Conservation (phyloP, 2,329 filamentous ascomycete genomes). For the Chrysoporthe austroafricana region DNA sequence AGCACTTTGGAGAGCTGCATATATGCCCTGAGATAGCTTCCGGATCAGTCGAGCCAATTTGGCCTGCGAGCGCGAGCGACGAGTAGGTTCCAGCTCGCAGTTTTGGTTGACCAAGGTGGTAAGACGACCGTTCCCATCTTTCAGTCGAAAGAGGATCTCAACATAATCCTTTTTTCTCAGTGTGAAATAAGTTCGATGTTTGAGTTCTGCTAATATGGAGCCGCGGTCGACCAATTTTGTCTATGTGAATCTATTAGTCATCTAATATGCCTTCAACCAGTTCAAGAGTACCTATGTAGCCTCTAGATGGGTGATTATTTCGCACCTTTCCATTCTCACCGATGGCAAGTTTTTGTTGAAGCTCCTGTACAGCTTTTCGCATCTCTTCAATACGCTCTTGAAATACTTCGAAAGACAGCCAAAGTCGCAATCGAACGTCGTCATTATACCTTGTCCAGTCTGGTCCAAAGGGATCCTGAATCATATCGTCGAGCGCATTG, state of each 20-base stretch:
- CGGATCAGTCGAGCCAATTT: slow-evolving; percentile 8
- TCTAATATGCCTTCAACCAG: neutral
- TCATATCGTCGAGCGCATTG: slow-evolving; percentile 18
- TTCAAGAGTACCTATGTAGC: neutral
- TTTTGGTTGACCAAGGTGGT: slow-evolving; percentile 18
- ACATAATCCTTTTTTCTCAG: slow-evolving; percentile 28
- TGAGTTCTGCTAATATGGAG: slow-evolving; percentile 20
- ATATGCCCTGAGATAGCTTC: slow-evolving; percentile 11
- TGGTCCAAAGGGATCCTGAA: slow-evolving; percentile 19
- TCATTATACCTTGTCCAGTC: slow-evolving; percentile 19
- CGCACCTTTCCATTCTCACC: slow-evolving; percentile 16
- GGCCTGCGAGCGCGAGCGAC: slow-evolving; percentile 8
- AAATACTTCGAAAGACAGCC: slow-evolving; percentile 15
- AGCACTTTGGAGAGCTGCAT: slow-evolving; percentile 2
- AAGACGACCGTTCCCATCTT: slow-evolving; percentile 18
- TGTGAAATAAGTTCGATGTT: slow-evolving; percentile 14
- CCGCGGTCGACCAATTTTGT: slow-evolving; percentile 8
- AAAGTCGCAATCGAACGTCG: slow-evolving; percentile 20
- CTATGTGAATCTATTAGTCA: neutral
- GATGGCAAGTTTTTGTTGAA: slow-evolving; percentile 16
- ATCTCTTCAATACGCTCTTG: slow-evolving; percentile 18
- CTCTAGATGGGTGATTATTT: neutral
- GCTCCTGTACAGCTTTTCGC: slow-evolving; percentile 3
- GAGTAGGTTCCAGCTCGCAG: slow-evolving; percentile 16
- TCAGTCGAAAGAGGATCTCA: slow-evolving; percentile 14